Evolutionary conservation across 2,329 filamentous ascomycete genomes (phyloP), one percentile per base, ranked within the genome.

Genomic region (Pseudocercospora eumusae): DNA sequence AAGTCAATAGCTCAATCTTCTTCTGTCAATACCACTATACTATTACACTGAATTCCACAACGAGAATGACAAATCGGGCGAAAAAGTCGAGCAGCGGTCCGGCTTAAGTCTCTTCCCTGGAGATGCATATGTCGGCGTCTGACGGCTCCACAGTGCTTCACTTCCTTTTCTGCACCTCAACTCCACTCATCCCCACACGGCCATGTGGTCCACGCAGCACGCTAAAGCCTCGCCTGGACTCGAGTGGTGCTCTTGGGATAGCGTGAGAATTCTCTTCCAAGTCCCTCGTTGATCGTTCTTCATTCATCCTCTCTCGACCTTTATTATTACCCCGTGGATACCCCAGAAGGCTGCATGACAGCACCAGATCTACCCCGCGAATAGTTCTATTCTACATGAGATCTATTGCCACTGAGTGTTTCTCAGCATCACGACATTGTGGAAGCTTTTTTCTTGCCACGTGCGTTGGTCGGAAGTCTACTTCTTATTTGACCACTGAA

Each of bases 261-360:
- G 63, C 55, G 60, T 60, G 60, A 64, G 62, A 64, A 63, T 63
- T 66, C 64, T 66, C 58, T 64, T 63, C 60, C 60, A n/a, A n/a
- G n/a, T n/a, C n/a, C n/a, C n/a, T n/a, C n/a, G n/a, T n/a, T n/a
- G n/a, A n/a, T n/a, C n/a, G n/a, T 52, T 28, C 59, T 64, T 64
- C 27, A 61, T 64, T 66, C 60, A 64, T 64, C 60, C 62, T 57
- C 53, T 36, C 49, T 53, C 27, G 53, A 42, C 53, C 15, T 52
- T 55, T 42, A n/a, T n/a, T n/a, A n/a, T n/a, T n/a, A 42, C 53
- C 53, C 53, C 53, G 53, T 44, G 53, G 33, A 27, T 21, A 40
- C 36, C 53, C 36, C 31, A 44, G 36, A 56, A 18, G 33, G 11
- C 31, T 56, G 53, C 44, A 56, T 56, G 44, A 56, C 53, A 56